These are phyloP conservation scores for Gastrolobium bilobum DNA, from an alignment of 306 rosid species.

Conservation along the genomic window DNA sequence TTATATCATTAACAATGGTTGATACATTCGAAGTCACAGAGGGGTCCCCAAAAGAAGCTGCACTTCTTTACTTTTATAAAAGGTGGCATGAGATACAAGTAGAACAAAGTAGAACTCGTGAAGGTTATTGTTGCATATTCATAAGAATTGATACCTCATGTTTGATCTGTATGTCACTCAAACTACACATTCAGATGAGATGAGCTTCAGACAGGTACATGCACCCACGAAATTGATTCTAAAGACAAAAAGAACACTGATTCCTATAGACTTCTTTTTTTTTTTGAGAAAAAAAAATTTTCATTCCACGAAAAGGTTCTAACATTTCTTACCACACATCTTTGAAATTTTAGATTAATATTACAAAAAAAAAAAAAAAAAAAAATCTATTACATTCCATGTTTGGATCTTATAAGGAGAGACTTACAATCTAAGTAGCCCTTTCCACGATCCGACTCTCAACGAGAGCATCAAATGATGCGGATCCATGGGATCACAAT, in stretches of 20 bases:
- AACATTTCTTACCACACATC: background rate
- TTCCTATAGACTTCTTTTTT: background rate
- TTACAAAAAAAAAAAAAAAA: background rate
- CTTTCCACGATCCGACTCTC: too few species aligned
- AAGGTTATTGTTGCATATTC: constrained; percentile 32
- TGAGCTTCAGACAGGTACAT: constrained; percentile 14
- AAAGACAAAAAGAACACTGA: constrained; percentile 11
- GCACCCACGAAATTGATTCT: constrained; percentile 30
- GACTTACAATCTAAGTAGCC: too few species aligned
- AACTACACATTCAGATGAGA: constrained; percentile 21
- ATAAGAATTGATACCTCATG: constrained; percentile 38
- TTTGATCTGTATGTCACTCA: constrained; percentile 23
- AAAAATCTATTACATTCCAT: too few species aligned
- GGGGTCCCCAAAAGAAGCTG: constrained; percentile 51
- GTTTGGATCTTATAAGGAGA: too few species aligned
- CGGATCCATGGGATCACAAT: too few species aligned
- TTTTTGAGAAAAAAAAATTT: background rate
- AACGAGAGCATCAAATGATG: too few species aligned
- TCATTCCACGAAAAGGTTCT: background rate
- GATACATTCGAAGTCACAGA: background rate
- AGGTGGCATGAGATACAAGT: constrained; percentile 18
- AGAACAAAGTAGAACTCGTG: constrained; percentile 42
- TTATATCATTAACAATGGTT: too few species aligned
- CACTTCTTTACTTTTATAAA: constrained; percentile 47
- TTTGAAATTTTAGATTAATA: background rate